Evolutionary conservation across 1,284 basidiomycete species (phyloP).

Genomic region (Mycena citricolor): DNA sequence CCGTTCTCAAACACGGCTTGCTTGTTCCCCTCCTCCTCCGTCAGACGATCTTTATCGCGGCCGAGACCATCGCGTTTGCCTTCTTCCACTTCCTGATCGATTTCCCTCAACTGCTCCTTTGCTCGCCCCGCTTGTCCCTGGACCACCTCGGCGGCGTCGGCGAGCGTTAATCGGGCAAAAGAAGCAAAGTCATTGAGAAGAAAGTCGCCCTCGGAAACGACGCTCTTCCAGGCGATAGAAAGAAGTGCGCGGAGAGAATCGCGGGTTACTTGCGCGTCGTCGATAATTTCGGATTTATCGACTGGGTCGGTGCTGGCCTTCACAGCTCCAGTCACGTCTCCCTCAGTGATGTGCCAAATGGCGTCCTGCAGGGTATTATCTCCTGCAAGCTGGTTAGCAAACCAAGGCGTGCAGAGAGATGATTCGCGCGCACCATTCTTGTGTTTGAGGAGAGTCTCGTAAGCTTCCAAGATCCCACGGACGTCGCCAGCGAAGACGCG

Average conservation of each 20-base stretch:
- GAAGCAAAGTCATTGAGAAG: conserved; percentile 63
- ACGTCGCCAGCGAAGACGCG: conserved; percentile 18
- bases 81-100: conserved; percentile 56
- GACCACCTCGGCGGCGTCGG: conserved; percentile 59
- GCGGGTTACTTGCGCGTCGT: conserved; percentile 50
- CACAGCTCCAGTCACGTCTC: conserved; percentile 37
- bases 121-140: conserved; percentile 48
- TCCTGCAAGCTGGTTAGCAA: conserved; percentile 33
- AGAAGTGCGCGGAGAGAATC: conserved; percentile 49
- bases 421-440: conserved; percentile 23
- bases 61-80: conserved; percentile 59
- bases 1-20: conserved; percentile 57
- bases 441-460: conserved; percentile 11
- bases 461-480: conserved; percentile 16
- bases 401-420: neutral
- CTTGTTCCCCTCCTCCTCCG: conserved; percentile 45
- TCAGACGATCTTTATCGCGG: conserved; percentile 45
- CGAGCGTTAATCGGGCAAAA: conserved; percentile 58
- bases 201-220: conserved; percentile 50
- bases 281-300: conserved; percentile 43
- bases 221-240: conserved; percentile 49
- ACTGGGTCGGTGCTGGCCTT: conserved; percentile 35
- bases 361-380: conserved; percentile 43
- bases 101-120: conserved; percentile 49
- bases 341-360: conserved; percentile 30